Evolutionary conservation across 306 rosid species (phyloP), one percentile per base, ranked within the genome.

Genomic region (Arachis stenosperma): DNA sequence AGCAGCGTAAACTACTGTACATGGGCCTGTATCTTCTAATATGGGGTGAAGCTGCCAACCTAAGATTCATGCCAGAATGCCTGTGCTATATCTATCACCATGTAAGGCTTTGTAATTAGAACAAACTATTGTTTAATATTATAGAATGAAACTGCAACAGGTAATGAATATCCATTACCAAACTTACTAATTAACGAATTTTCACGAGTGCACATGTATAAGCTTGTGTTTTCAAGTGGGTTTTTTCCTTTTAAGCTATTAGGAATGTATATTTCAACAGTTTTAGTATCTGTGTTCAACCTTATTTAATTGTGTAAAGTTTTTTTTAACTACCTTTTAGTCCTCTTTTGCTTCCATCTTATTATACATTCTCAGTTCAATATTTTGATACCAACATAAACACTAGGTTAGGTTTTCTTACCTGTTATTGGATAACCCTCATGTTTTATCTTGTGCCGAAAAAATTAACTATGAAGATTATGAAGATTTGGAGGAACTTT

Each of bases 21-120:
- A 94, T 89, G 98, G 96, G 96, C 48, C 88, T 94, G 22, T 94
- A 94, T 87, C 98, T 94, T 86, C 83, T 94, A 71, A 94, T 94
- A 71, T 94, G 98, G 98, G 98, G 98, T 63, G 98, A 94, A 87
- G 98, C 98, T 6, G 98, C 98, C 62, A 94, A 94, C 78, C 76
- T 94, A 77, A 90, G 98, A 87, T 94, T 94, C 88, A 91, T 94
- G 96, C 97, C 98, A 29, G 98, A 94, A 86, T 94, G 98, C 65
- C 97, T 94, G 53, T 91, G 98, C 84, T 94, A 94, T 78, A 94
- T 94, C 56, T 94, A 94, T 85, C 98, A 94, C 82, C 98, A 94
- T 79, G 98, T 94, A 87, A 75, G 90, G 90, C 66, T 63, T 67
- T 70, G 48, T 52, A 57, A 44, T 17, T 64, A 40, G 69, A 22